These are phyloP conservation scores for Kwoniella shivajii DNA, from an alignment of 1,284 basidiomycete genomes.

Conservation along the genomic window DNA sequence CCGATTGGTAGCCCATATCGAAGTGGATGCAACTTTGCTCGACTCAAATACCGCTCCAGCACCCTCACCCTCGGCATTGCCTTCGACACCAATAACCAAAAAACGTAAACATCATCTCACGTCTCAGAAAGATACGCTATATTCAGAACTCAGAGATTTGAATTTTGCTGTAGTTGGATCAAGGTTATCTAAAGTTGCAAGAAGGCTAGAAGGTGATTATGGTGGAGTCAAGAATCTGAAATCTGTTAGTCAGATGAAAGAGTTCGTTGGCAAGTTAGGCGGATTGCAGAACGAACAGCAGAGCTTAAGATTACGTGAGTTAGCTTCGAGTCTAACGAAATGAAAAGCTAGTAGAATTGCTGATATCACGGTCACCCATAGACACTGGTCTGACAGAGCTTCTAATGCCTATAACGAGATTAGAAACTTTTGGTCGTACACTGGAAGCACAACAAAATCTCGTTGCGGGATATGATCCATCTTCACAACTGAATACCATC, in stretches of 20 bases:
- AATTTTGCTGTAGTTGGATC: slow-evolving; percentile 94
- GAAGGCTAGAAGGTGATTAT: slow-evolving; percentile 85
- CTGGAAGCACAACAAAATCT: slow-evolving; percentile 97
- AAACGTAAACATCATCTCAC: slow-evolving; percentile 86
- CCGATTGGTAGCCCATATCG: slow-evolving; percentile 71
- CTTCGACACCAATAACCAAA: slow-evolving; percentile 61
- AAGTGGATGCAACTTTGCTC: slow-evolving; percentile 79
- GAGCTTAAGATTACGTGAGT: slow-evolving; percentile 78
- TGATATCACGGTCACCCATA: slow-evolving; percentile 43
- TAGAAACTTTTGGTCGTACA: slow-evolving; percentile 87
- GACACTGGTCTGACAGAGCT: slow-evolving; percentile 94
- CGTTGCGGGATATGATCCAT: slow-evolving; percentile 81
- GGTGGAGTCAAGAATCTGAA: slow-evolving; percentile 58
- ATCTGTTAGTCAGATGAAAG: slow-evolving; percentile 86
- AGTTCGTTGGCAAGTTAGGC: slow-evolving; percentile 93
- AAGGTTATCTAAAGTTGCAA: slow-evolving; percentile 77
- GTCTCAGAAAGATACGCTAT: slow-evolving; percentile 75
- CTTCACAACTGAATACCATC: slow-evolving; percentile 73
- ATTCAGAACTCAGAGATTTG: slow-evolving; percentile 79
- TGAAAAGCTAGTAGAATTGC: not conserved
- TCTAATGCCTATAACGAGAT: slow-evolving; percentile 78
- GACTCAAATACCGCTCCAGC: slow-evolving; percentile 56
- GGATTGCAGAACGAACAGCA: slow-evolving; percentile 90
- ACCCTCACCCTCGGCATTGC: slow-evolving; percentile 54
- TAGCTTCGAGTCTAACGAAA: not conserved